phyloP scores from a whole-genome alignment of 345 rosid genomes.

The Theobroma cacao region DNA sequence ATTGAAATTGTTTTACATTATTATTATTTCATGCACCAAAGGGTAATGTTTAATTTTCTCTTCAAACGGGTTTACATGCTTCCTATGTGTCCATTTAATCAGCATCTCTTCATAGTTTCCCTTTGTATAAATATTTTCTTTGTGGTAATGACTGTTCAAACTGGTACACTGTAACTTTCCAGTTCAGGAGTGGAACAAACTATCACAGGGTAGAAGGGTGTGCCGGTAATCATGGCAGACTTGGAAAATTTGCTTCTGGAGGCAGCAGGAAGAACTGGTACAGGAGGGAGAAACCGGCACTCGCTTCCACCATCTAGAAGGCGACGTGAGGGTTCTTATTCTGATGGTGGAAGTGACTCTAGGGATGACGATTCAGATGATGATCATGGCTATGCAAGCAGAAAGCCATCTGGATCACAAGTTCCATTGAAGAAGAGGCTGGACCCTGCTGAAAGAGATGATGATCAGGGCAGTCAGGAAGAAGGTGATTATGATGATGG shows the following conservation, averaged over 20 bases:
- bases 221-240: constrained; percentile 53
- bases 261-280: constrained; percentile 92
- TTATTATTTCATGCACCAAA: no score
- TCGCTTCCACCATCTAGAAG: constrained; percentile 56
- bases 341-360: constrained; percentile 90
- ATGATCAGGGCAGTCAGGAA: constrained; percentile 61
- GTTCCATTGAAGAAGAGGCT: constrained; percentile 91
- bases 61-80: background rate
- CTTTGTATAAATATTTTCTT: constrained; percentile 34
- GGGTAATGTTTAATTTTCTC: no score
- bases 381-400: constrained; percentile 60
- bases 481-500: constrained; percentile 62
- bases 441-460: constrained; percentile 80
- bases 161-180: constrained; percentile 30
- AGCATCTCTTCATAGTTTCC: background rate
- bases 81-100: background rate
- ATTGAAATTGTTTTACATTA: background rate
- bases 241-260: constrained; percentile 87
- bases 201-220: background rate
- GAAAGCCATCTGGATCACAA: constrained; percentile 91
- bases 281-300: constrained; percentile 54
- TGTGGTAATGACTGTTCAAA: constrained; percentile 37
- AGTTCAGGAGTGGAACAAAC: constrained; percentile 4
- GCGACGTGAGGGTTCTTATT: constrained; percentile 77
- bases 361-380: constrained; percentile 84